Base-by-base conservation (phyloP, 768 basidiomycete species). In the Agrocybe pediades region DNA sequence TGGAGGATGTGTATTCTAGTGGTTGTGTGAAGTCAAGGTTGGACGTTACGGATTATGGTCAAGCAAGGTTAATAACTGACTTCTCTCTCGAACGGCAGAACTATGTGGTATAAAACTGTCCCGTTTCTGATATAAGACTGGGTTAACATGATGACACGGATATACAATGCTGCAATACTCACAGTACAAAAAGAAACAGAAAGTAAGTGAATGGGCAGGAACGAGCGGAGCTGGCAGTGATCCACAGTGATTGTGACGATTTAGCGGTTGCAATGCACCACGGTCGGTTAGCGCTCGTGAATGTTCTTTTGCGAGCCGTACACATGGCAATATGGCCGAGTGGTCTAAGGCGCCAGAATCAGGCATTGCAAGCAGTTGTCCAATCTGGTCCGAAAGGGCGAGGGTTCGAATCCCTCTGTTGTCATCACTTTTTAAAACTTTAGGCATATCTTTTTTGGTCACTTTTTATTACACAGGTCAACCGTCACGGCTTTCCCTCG, bases 401-500 rank as follows among this genome's bases (percentile, higher is more conserved):
- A 60, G 65, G 58, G 65, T 67, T 67, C 65, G 65, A 67, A 67
- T 67, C 65, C 58, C 65, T 60, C 65, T 67, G 65, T 67, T 67
- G 65, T 67, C 65, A 67, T 51, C 23, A 41, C 24, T 19, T 17
- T 46, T 33, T 49, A n/a, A n/a, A n/a, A 36, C 33, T 4, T 36
- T 13, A 13, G 6, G 33, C 13, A 11, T 13, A 30, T 30, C 15
- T n/a, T n/a, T n/a, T n/a, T n/a, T n/a, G n/a, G n/a, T n/a, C n/a
- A n/a, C n/a, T n/a, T n/a, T n/a, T n/a, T n/a, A n/a, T n/a, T n/a
- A n/a, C n/a, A n/a, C n/a, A n/a, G n/a, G n/a, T n/a, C n/a, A n/a
- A n/a, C n/a, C n/a, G n/a, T n/a, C n/a, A n/a, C n/a, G n/a, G n/a
- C n/a, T n/a, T n/a, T n/a, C n/a, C n/a, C n/a, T n/a, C n/a, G n/a